Conservation (phyloP, 306 rosid genomes). For the Trifolium dubium region DNA sequence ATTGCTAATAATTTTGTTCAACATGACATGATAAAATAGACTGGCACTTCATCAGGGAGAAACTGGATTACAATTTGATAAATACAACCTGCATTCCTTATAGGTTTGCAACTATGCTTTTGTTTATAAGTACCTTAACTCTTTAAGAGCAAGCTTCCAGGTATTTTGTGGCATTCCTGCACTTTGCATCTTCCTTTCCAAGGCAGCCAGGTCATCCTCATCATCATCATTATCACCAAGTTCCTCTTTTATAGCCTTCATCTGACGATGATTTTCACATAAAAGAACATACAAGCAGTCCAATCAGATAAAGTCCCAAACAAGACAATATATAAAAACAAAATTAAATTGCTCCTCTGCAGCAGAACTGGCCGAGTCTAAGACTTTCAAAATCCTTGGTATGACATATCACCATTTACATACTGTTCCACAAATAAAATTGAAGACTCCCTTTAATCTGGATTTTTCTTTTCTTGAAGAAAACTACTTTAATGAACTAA, state of each 20-base stretch:
- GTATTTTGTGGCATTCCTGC: slow-evolving; percentile 94
- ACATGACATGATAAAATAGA: slow-evolving; percentile 1
- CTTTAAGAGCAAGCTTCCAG: slow-evolving; percentile 95
- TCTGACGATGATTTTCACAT: slow-evolving; percentile 55
- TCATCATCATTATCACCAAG: slow-evolving; percentile 98
- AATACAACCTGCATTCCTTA: background rate
- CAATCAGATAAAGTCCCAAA: slow-evolving; percentile 32
- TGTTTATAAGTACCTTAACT: slow-evolving; percentile 66
- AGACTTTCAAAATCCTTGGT: slow-evolving; percentile 8
- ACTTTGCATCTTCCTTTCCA: slow-evolving; percentile 96
- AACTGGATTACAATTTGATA: background rate
- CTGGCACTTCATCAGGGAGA: background rate
- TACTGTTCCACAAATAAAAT: slow-evolving; percentile 13
- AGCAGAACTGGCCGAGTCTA: slow-evolving; percentile 24
- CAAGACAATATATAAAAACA: slow-evolving; percentile 1
- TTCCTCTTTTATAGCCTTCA: slow-evolving; percentile 99
- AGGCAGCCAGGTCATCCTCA: slow-evolving; percentile 86
- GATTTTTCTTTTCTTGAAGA: slow-evolving; percentile 21
- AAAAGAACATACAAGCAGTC: slow-evolving; percentile 34
- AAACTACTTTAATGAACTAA: slow-evolving; percentile 9
- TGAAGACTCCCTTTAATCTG: background rate
- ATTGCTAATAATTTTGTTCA: background rate
- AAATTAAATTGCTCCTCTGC: slow-evolving; percentile 28
- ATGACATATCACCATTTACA: slow-evolving; percentile 30
- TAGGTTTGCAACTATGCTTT: slow-evolving; percentile 15